Base-by-base conservation (phyloP, 1,284 basidiomycete species). In the Erythrobasidium hasegawianum region DNA sequence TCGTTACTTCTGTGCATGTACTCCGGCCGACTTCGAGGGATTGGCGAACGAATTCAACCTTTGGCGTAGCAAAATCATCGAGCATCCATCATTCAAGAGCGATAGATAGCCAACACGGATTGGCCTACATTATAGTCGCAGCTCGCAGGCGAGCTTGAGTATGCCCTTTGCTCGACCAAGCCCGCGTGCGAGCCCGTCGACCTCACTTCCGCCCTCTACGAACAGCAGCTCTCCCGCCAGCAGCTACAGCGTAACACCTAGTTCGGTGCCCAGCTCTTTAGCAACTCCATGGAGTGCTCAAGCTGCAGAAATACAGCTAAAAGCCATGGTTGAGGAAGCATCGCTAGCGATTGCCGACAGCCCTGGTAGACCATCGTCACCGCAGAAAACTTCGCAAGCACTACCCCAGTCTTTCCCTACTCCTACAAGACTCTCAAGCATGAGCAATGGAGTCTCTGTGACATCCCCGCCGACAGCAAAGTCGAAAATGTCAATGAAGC, bases 91-190 rank as follows among this genome's bases (percentile, higher is more conserved):
- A 33, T 33, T 5, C 33, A 33, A 33, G 5, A 33, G 11, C 33
- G 33, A 33, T 4, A 4, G 11, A 33, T 11, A 33, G 33, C 11
- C 33, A 33, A 33, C 4, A 33, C 33, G 33, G 33, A 4, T 11
- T 33, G 33, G 11, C 4, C 33, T 33, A 33, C 33, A 33, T 11
- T 33, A 33, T 11, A 33, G 33, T 33, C 33, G 33, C 33, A 33
- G 33, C 33, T 33, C 33, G 33, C 33, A 33, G 33, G 33, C 33
- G 33, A 33, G 33, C 33, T 33, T 33, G 33, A 33, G 33, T 11
- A 64, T 64, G 61, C 61, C 61, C 5, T 64, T 64, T 64, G 61
- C 61, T 50, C 61, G 61, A 11, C 61, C 61, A 9, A 16, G 24
- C 11, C 54, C 61, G 16, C 55, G 29, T 3, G n/a, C 49, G 43